Percentiles rank a stretch among this genome's conserved stretches.
phyloP scores from a whole-genome alignment of 768 basidiomycete genomes.

The Boletus reticuloceps region DNA sequence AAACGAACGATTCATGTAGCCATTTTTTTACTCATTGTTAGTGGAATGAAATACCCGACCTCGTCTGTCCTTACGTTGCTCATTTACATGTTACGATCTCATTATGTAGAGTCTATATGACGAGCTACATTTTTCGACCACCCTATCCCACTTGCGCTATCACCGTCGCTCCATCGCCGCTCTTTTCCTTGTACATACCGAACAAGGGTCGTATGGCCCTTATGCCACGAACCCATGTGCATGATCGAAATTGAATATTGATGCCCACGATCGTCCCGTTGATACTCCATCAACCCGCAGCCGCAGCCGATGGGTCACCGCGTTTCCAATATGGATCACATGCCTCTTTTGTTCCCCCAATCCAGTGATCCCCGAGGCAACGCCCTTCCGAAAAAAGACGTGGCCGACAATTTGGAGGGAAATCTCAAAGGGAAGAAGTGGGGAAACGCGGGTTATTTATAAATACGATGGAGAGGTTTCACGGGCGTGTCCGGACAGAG shows the following conservation, averaged over 20 bases:
- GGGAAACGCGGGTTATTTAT: too few species aligned
- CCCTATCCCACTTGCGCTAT: not conserved
- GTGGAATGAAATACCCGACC: conserved; percentile 18
- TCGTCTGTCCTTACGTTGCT: conserved; percentile 14
- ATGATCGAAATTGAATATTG: not conserved
- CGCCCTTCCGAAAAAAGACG: too few species aligned
- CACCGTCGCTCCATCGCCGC: conserved; percentile 1
- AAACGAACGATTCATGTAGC: conserved; percentile 14
- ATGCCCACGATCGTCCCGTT: conserved; percentile 1
- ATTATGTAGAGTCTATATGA: not conserved
- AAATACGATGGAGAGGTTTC: too few species aligned
- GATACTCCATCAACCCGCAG: not conserved
- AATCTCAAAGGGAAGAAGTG: not conserved
- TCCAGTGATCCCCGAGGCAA: not conserved
- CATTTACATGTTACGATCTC: not conserved
- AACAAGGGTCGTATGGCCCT: not conserved
- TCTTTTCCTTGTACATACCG: not conserved
- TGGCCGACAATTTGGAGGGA: not conserved
- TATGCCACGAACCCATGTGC: not conserved
- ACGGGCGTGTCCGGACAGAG: not conserved
- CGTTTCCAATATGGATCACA: not conserved
- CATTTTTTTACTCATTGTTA: not conserved
- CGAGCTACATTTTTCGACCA: not conserved
- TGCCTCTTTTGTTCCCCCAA: not conserved
- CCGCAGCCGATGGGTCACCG: not conserved